A percentile compares a stretch with the other conserved stretches of the same genome.
Conservation (phyloP, 2,329 filamentous ascomycete genomes). For the Xylariomycetidae sp. region DNA sequence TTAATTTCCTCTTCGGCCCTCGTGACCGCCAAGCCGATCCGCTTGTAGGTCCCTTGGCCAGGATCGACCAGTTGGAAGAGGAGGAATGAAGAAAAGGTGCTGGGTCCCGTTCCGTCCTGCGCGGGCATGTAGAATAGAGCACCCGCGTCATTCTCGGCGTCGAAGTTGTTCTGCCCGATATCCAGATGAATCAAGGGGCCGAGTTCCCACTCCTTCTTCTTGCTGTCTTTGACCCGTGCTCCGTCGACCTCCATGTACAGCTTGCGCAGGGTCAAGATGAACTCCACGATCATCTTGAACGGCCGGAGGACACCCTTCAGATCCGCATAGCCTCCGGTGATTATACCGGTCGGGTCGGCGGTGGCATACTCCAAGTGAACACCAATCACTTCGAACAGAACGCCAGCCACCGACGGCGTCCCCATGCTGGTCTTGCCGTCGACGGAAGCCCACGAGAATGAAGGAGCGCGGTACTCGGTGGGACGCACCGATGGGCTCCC, state of each 20-base stretch:
- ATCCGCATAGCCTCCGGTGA: neutral
- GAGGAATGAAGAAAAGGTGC: too few relatives aligned
- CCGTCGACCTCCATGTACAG: neutral
- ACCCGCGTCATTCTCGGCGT: neutral
- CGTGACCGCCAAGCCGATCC: neutral
- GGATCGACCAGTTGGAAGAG: neutral
- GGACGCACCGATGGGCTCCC: neutral
- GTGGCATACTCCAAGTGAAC: neutral
- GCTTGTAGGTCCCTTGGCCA: neutral
- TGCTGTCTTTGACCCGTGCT: neutral
- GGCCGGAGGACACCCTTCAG: neutral
- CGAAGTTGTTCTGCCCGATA: neutral
- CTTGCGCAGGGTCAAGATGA: neutral
- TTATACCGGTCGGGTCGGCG: neutral
- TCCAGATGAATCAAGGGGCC: neutral
- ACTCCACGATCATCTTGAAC: neutral
- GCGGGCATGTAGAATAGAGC: neutral
- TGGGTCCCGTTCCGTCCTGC: too few relatives aligned
- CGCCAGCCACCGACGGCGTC: too few relatives aligned
- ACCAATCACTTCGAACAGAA: neutral
- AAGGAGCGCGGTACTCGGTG: neutral
- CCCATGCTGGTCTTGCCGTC: neutral
- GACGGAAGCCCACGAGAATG: neutral
- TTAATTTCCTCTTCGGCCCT: neutral
- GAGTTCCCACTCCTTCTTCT: neutral